Evolutionary conservation across 2,329 filamentous ascomycete genomes (phyloP).

Genomic region (Arthrinium puccinioides): DNA sequence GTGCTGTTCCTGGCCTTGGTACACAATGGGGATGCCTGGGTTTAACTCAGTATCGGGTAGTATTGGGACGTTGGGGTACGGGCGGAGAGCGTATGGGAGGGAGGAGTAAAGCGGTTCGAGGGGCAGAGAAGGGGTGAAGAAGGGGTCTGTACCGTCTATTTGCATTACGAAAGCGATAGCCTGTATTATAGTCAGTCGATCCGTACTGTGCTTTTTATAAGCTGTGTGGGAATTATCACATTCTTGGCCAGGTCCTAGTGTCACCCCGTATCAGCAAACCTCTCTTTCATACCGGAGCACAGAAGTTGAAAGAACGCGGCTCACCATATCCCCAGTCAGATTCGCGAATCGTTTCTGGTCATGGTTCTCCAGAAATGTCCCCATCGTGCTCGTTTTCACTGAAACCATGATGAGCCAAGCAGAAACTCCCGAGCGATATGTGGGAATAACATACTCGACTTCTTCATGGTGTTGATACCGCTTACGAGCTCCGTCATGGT

Average conservation of each 20-base stretch:
- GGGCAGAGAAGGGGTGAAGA: background rate
- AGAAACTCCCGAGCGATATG: background rate
- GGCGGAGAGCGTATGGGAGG: conserved; percentile 39
- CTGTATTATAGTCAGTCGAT: too few species aligned
- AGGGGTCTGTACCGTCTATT: background rate
- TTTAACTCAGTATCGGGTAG: background rate
- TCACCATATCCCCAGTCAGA: conserved; percentile 32
- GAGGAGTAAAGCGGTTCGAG: background rate
- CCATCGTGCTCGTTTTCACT: conserved; percentile 27
- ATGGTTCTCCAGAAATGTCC: conserved; percentile 42
- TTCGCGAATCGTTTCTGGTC: conserved; percentile 38
- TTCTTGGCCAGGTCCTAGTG: conserved; percentile 48
- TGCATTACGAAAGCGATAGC: background rate
- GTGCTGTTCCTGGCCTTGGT: conserved; percentile 52
- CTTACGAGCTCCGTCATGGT: conserved; percentile 28
- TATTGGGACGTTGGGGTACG: too few species aligned
- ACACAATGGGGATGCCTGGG: conserved; percentile 51
- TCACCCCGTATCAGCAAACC: too few species aligned
- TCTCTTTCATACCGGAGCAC: too few species aligned
- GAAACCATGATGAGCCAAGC: too few species aligned
- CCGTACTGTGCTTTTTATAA: too few species aligned
- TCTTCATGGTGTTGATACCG: conserved; percentile 18
- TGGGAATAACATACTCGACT: conserved; percentile 3
- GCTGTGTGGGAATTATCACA: conserved; percentile 9
- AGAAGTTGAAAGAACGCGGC: conserved; percentile 10